Base-by-base conservation (phyloP, 2,329 filamentous ascomycete genomes). In the Fusarium buharicum region DNA sequence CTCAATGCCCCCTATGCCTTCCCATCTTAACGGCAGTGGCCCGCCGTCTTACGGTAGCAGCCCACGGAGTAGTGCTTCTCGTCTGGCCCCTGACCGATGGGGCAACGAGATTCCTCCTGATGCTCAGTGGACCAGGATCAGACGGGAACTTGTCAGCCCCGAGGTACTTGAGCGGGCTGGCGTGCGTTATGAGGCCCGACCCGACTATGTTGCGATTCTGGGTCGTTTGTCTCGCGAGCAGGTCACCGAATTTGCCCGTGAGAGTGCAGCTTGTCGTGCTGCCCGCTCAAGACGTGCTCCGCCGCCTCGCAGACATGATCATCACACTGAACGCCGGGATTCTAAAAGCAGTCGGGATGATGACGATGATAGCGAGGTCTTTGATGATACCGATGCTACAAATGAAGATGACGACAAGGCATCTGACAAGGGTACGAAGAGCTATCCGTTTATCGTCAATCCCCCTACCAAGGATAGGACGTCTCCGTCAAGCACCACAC, bases 141-240 rank as follows among this genome's bases (percentile, higher is more conserved):
- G 77, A 50, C 80, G 86, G 12, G 76, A 75, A 2, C 76, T 86
- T 1, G 79, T 88, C 9, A 86, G 84, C n/a, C 81, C 82, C 6
- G 84, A 86, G 61, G 83, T 86, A 0, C 76, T 88, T 4, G 77
- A 81, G 34, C 76, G 79, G 37, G 84, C 84, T 4, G 80, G 83
- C 12, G 78, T 86, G 18, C 81, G 86, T 10, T 88, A 86, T 65
- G 85, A 88, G 70, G 86, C 85, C 10, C 79, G 84, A 1, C 85
- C 84, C 0, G 80, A 83, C 2, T 88, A 85, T 55, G 84, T 88
- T 81, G 86, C 86, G 12, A 74, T 89, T 4, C 78, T 89, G 0
- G 86, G 86, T 5, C 76, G 81, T 13, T 75, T 88, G 3, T 76
- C 76, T 2, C 78, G 78, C 1, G 80, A 83, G 12, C 72, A 88